phyloP scores from a whole-genome alignment of 73 alveolate species.

The Blepharisma japonicum region DNA sequence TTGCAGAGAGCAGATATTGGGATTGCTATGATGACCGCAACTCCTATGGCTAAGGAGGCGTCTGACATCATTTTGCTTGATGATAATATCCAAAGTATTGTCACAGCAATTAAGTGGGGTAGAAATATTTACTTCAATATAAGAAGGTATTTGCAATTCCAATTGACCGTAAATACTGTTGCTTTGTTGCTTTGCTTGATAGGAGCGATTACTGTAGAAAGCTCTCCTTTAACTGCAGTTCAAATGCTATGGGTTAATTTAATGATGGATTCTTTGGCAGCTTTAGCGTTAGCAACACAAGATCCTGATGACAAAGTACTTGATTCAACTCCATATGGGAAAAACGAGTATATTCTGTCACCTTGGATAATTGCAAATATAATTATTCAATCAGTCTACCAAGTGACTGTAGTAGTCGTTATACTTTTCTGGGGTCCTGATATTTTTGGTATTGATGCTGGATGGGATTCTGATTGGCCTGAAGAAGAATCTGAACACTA shows the following conservation, averaged over 20 bases:
- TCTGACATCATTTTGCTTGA: slow-evolving; percentile 95
- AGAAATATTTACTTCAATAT: slow-evolving; percentile 89
- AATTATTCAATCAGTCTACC: slow-evolving; percentile 67
- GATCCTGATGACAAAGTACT: slow-evolving; percentile 86
- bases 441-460: slow-evolving; percentile 31
- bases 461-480: slow-evolving; percentile 36
- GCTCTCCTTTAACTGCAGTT: slow-evolving; percentile 86
- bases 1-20: slow-evolving; percentile 92
- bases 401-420: slow-evolving; percentile 65
- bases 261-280: slow-evolving; percentile 95
- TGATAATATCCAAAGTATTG: slow-evolving; percentile 91
- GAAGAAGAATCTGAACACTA: slow-evolving; percentile 41
- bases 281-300: slow-evolving; percentile 93
- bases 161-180: slow-evolving; percentile 86
- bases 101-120: slow-evolving; percentile 95
- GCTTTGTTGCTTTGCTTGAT: slow-evolving; percentile 85
- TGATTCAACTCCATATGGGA: slow-evolving; percentile 72
- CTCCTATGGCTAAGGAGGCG: slow-evolving; percentile 98
- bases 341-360: slow-evolving; percentile 86
- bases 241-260: slow-evolving; percentile 88
- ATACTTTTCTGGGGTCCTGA: slow-evolving; percentile 55
- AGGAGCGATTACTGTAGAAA: slow-evolving; percentile 84
- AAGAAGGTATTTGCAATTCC: slow-evolving; percentile 88
- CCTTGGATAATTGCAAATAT: slow-evolving; percentile 88
- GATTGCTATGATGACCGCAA: slow-evolving; percentile 95